These are phyloP conservation scores for Emergomyces africanus DNA, from an alignment of 2,329 filamentous ascomycete species.

Conservation along the genomic window DNA sequence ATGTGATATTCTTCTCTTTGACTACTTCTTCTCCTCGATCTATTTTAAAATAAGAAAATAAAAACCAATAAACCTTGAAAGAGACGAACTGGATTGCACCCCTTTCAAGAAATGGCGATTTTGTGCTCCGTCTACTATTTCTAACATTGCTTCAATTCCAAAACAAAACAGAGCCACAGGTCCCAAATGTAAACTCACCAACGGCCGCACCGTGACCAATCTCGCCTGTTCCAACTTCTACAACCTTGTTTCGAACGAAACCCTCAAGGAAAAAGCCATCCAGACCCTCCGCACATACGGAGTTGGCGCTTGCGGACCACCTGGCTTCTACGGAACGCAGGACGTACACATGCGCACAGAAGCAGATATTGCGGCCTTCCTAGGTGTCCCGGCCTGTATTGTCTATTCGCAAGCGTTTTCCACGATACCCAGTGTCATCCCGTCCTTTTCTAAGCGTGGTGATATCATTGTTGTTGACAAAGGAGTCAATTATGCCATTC, in stretches of 20 bases:
- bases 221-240: conserved; percentile 95
- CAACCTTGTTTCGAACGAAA: conserved; percentile 88
- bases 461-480: conserved; percentile 95
- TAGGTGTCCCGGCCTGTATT: conserved; percentile 81
- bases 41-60: not conserved
- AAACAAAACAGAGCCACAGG: conserved; percentile 56
- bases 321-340: conserved; percentile 96
- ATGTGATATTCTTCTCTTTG: conserved; percentile 16
- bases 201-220: conserved; percentile 82
- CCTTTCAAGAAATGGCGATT: not conserved
- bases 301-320: conserved; percentile 90
- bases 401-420: conserved; percentile 95
- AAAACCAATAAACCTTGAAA: not conserved
- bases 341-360: conserved; percentile 98
- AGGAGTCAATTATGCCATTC: conserved; percentile 83
- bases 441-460: conserved; percentile 90
- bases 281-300: conserved; percentile 89
- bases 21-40: not conserved
- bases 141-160: not conserved
- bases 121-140: not conserved
- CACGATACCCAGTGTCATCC: conserved; percentile 93
- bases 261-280: conserved; percentile 88
- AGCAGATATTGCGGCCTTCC: conserved; percentile 77
- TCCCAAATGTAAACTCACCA: conserved; percentile 77
- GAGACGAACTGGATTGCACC: not conserved